phyloP scores from a whole-genome alignment of 2,329 filamentous ascomycete species.

The Colletotrichum navitas region DNA sequence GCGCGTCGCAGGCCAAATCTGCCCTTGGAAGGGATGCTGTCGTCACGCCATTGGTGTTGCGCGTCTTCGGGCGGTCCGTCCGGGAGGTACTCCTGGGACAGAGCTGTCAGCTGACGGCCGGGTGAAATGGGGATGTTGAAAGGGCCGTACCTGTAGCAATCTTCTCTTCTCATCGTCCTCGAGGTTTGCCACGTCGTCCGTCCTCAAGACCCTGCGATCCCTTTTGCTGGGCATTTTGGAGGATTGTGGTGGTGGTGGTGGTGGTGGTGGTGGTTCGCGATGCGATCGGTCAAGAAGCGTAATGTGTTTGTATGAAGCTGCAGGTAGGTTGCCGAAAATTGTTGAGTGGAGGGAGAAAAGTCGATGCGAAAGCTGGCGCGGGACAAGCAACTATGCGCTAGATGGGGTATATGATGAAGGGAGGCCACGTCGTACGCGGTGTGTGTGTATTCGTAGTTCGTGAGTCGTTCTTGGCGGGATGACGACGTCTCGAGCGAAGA shows the following conservation, averaged over 20 bases:
- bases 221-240: constrained; percentile 47
- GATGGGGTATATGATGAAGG: constrained; percentile 24
- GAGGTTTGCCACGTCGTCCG: constrained; percentile 54
- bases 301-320: constrained; percentile 23
- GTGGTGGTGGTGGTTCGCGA: constrained; percentile 10
- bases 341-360: constrained; percentile 23
- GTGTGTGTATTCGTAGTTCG: constrained; percentile 25
- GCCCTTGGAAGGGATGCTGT: constrained; percentile 51
- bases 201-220: constrained; percentile 56
- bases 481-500: constrained; percentile 34
- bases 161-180: constrained; percentile 53
- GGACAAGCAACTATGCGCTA: constrained; percentile 11
- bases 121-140: not conserved
- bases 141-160: constrained; percentile 51
- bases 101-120: constrained; percentile 24
- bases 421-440: constrained; percentile 31
- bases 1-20: constrained; percentile 72
- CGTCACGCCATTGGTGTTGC: constrained; percentile 36
- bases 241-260: not conserved
- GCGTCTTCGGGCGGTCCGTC: constrained; percentile 17
- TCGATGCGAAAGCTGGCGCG: constrained; percentile 19
- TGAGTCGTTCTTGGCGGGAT: constrained; percentile 38
- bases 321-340: constrained; percentile 30
- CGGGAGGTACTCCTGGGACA: constrained; percentile 47
- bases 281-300: constrained; percentile 25